phyloP scores from a whole-genome alignment of 805 yeast genomes.

The Grigorovia yakushimaensis region DNA sequence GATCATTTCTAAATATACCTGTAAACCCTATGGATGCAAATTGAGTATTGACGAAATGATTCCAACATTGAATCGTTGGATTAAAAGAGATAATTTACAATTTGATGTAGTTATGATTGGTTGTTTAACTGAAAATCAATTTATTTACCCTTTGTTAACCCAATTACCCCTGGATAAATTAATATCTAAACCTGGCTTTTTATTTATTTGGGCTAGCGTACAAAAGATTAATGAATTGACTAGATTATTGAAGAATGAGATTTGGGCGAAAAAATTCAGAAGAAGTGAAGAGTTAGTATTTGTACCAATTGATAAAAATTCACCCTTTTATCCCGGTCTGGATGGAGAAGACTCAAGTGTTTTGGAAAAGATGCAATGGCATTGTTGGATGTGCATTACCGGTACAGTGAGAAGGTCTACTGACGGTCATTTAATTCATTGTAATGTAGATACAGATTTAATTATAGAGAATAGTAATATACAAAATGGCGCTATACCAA shows the following conservation, averaged over 20 bases:
- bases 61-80: conserved; percentile 53
- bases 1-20: conserved; percentile 45
- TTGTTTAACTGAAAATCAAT: conserved; percentile 66
- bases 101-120: conserved; percentile 93
- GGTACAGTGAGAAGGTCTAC: conserved; percentile 85
- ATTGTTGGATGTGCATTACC: conserved; percentile 95
- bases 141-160: conserved; percentile 49
- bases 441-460: conserved; percentile 86
- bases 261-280: conserved; percentile 62
- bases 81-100: conserved; percentile 42
- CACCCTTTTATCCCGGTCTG: conserved; percentile 57
- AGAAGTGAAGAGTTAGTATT: conserved; percentile 85
- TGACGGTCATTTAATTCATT: conserved; percentile 78
- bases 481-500: conserved; percentile 50
- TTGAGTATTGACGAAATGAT: conserved; percentile 44
- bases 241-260: conserved; percentile 41
- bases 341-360: conserved; percentile 39
- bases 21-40: conserved; percentile 58
- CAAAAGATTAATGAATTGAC: conserved; percentile 57
- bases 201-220: conserved; percentile 82
- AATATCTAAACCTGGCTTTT: conserved; percentile 76
- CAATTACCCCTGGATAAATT: conserved; percentile 63
- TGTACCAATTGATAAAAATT: conserved; percentile 55
- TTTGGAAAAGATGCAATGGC: conserved; percentile 78
- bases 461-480: conserved; percentile 48